These are phyloP conservation scores for Effrenium voratum DNA, from an alignment of 73 alveolate genomes.

Conservation along the genomic window DNA sequence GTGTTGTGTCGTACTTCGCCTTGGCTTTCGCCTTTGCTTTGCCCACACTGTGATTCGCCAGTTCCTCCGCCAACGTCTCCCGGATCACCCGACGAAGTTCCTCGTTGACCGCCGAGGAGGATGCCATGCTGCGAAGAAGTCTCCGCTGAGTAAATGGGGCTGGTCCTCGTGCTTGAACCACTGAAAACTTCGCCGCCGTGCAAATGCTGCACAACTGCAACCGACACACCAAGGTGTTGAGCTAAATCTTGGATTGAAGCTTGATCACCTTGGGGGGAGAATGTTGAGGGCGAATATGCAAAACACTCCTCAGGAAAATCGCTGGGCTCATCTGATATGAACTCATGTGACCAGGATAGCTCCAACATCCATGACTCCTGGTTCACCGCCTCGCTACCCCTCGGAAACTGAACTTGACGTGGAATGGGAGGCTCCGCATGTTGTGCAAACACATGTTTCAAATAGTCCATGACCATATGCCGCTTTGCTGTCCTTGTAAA, in stretches of 20 bases:
- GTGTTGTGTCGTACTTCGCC: not conserved
- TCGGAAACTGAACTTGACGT: not conserved
- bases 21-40: not conserved
- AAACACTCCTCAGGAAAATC: not conserved
- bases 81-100: not conserved
- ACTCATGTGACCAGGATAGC: not conserved
- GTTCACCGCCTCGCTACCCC: not conserved
- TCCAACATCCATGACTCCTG: not conserved
- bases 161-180: not conserved
- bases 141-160: not conserved
- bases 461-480: constrained; percentile 11
- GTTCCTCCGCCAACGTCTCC: not conserved
- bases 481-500: not conserved
- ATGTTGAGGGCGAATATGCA: not conserved
- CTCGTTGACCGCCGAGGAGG: not conserved
- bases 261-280: not conserved
- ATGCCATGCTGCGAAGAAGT: not conserved
- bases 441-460: not conserved
- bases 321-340: not conserved
- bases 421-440: not conserved
- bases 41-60: not conserved
- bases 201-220: not conserved
- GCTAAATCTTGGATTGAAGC: not conserved
- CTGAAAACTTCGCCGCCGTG: too few relatives aligned
- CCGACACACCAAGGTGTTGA: not conserved